Conservation (phyloP, 495 filamentous ascomycete genomes). For the Bryoglossum gracile region DNA sequence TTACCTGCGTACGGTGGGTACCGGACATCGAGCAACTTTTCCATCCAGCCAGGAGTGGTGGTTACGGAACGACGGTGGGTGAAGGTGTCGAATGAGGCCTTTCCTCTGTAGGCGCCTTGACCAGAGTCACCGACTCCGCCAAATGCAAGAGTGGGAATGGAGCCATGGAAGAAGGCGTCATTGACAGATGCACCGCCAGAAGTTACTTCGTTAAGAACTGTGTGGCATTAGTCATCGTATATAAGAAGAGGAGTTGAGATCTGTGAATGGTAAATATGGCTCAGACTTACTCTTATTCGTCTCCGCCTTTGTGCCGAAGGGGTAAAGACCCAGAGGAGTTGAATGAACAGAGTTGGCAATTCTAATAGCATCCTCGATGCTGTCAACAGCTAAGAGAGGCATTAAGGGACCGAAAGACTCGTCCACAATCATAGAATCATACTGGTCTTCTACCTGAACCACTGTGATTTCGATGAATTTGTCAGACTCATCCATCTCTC, state of each 20-base stretch:
- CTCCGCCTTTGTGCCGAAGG: constrained; percentile 75
- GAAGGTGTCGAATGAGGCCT: constrained; percentile 78
- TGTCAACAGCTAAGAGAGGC: constrained; percentile 64
- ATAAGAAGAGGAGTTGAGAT: background rate
- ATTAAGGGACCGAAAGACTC: constrained; percentile 91
- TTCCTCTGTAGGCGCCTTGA: constrained; percentile 75
- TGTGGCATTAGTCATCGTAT: constrained; percentile 13
- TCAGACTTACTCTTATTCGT: constrained; percentile 25
- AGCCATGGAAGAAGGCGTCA: constrained; percentile 74
- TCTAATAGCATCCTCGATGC: constrained; percentile 72
- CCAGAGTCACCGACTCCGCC: constrained; percentile 88
- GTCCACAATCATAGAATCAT: constrained; percentile 69
- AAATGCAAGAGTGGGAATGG: constrained; percentile 70
- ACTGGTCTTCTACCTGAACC: constrained; percentile 62
- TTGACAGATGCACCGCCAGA: constrained; percentile 78
- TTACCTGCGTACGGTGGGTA: constrained; percentile 69
- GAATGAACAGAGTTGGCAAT: constrained; percentile 68
- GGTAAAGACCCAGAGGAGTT: constrained; percentile 75
- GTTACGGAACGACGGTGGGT: constrained; percentile 70
- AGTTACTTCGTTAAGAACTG: constrained; percentile 51
- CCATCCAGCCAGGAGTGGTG: constrained; percentile 74
- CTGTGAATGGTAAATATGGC: too few relatives aligned
- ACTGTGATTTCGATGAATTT: constrained; percentile 83
- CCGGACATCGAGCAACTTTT: constrained; percentile 62
- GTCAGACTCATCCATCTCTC: constrained; percentile 67